Conservation (phyloP, 257 asterid genomes). For the Salvia rosmarinus region DNA sequence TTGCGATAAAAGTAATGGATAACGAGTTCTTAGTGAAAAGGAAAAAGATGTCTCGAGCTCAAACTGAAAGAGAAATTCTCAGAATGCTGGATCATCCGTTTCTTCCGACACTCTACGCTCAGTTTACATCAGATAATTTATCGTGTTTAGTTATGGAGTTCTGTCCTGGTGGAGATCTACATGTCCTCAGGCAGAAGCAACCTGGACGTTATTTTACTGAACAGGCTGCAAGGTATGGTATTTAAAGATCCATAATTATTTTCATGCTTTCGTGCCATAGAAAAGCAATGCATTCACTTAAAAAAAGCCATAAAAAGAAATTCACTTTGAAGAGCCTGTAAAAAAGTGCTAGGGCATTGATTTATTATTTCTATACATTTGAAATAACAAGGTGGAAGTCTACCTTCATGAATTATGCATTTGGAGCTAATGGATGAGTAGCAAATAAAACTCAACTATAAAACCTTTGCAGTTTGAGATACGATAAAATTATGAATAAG, state of each 20-base stretch:
- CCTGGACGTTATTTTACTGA: constrained; percentile 76
- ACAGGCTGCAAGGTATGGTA: constrained; percentile 80
- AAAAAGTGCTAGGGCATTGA: not conserved
- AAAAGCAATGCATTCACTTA: not conserved
- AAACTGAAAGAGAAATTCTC: constrained; percentile 90
- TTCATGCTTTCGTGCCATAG: constrained; percentile 1
- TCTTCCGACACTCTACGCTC: constrained; percentile 87
- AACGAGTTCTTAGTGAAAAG: constrained; percentile 75
- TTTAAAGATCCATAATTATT: not conserved
- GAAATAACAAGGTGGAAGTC: not conserved
- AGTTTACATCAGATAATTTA: constrained; percentile 77
- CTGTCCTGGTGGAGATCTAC: constrained; percentile 96
- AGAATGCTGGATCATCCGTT: constrained; percentile 94
- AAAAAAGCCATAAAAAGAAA: not conserved
- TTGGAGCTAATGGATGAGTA: not conserved
- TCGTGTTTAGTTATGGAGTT: constrained; percentile 94
- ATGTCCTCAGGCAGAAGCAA: constrained; percentile 88
- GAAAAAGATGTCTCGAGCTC: constrained; percentile 82
- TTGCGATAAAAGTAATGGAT: constrained; percentile 95
- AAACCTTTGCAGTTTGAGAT: not conserved
- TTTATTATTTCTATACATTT: not conserved
- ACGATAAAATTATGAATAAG: not conserved
- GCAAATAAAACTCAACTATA: not conserved
- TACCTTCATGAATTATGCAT: not conserved
- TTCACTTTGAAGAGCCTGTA: not conserved